Conservation (phyloP, 1,284 basidiomycete species). For the Sporisorium scitamineum region DNA sequence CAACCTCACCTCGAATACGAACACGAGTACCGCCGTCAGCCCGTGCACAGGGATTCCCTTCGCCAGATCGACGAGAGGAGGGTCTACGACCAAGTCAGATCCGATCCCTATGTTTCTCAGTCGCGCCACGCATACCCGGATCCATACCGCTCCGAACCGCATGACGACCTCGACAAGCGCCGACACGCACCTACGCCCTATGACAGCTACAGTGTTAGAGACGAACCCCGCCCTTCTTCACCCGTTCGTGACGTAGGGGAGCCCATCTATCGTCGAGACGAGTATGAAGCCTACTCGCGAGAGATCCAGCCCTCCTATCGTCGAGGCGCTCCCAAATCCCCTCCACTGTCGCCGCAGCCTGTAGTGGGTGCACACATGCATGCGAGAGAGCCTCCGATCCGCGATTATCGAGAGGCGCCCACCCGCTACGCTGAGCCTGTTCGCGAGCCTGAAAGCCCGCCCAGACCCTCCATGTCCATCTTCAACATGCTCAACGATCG, state of each 20-base stretch:
- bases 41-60: conserved; percentile 20
- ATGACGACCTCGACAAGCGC: conserved; percentile 27
- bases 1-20: conserved; percentile 22
- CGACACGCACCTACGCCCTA: conserved; percentile 21
- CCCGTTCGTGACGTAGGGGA: conserved; percentile 16
- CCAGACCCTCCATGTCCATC: conserved; percentile 52
- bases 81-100: conserved; percentile 17
- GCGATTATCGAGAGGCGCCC: conserved; percentile 13
- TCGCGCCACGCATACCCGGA: conserved; percentile 25
- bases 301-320: conserved; percentile 55
- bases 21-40: conserved; percentile 24
- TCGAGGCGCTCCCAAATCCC: conserved; percentile 30
- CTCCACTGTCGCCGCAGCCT: conserved; percentile 21
- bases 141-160: conserved; percentile 13
- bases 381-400: conserved; percentile 13
- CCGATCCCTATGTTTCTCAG: conserved; percentile 27
- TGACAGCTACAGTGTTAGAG: conserved; percentile 29
- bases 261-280: conserved; percentile 24
- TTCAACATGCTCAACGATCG: conserved; percentile 57
- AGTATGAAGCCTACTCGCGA: conserved; percentile 34
- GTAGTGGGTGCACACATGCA: conserved; percentile 8
- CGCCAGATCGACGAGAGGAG: conserved; percentile 22
- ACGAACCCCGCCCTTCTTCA: conserved; percentile 14
- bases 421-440: conserved; percentile 19
- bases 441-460: conserved; percentile 40